Percentiles rank a stretch among this genome's conserved stretches.
These are phyloP conservation scores for Colletotrichum spaethianum DNA, from an alignment of 2,329 filamentous ascomycete species.

Conservation along the genomic window DNA sequence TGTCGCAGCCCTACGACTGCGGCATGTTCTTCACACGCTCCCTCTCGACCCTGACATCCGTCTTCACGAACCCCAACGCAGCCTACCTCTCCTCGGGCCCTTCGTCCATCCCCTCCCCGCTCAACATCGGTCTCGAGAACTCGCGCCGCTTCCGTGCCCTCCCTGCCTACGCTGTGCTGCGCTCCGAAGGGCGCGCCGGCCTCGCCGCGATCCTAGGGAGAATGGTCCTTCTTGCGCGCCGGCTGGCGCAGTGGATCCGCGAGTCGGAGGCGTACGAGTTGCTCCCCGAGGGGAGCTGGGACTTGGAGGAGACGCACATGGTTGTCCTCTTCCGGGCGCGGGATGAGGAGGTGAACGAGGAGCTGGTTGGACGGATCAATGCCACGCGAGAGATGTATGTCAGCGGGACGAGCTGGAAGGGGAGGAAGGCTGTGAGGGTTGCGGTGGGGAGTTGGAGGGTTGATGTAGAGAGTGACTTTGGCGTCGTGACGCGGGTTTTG, in stretches of 20 bases:
- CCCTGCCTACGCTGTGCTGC: conserved; percentile 87
- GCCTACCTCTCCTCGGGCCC: conserved; percentile 75
- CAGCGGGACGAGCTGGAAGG: conserved; percentile 84
- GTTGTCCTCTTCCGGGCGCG: conserved; percentile 81
- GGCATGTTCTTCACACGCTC: conserved; percentile 88
- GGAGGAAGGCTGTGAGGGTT: conserved; percentile 81
- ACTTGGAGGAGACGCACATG: conserved; percentile 70
- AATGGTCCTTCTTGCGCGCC: conserved; percentile 80
- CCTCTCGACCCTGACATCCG: conserved; percentile 67
- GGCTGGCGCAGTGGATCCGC: conserved; percentile 74
- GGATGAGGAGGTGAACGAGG: conserved; percentile 73
- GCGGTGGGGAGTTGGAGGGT: conserved; percentile 90
- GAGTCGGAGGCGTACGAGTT: conserved; percentile 75
- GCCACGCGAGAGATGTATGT: conserved; percentile 82
- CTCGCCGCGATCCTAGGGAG: conserved; percentile 78
- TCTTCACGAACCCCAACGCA: conserved; percentile 89
- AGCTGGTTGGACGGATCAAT: conserved; percentile 82
- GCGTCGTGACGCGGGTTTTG: conserved; percentile 76
- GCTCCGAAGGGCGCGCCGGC: conserved; percentile 80
- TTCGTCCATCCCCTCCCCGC: conserved; percentile 77
- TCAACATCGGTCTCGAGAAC: conserved; percentile 92
- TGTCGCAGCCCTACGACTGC: conserved; percentile 83
- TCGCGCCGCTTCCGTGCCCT: conserved; percentile 91
- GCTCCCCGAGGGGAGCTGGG: conserved; percentile 66
- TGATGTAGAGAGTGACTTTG: conserved; percentile 76